phyloP scores from a whole-genome alignment of 805 yeast species.

The Yarrowia sp. region DNA sequence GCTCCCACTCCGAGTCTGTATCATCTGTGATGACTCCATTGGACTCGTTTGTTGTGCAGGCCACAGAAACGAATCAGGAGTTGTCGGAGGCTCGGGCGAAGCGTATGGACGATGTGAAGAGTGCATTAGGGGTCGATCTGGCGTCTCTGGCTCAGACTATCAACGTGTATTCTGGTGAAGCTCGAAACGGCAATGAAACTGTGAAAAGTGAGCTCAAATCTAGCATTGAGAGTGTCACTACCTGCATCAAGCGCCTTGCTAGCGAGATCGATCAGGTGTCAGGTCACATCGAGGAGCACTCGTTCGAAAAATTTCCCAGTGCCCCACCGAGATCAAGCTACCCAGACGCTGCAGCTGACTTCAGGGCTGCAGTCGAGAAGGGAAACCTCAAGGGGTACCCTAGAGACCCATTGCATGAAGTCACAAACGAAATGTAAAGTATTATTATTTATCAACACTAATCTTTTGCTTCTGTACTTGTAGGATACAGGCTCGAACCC shows the following conservation, averaged over 20 bases:
- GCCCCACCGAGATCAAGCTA: neutral
- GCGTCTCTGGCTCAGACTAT: neutral
- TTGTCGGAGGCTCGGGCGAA: neutral
- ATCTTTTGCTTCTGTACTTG: too few species aligned
- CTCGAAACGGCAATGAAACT: neutral
- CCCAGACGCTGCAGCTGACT: neutral
- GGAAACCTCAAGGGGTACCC: neutral
- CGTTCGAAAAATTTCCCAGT: neutral
- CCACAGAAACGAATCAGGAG: neutral
- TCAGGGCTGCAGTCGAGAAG: neutral
- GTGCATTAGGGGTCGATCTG: neutral
- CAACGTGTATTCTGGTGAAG: neutral
- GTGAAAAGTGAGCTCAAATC: neutral
- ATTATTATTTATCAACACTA: constrained; percentile 1
- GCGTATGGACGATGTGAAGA: neutral
- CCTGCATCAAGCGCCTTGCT: neutral
- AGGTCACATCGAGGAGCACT: neutral
- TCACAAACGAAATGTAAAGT: constrained; percentile 7
- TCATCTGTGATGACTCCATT: neutral
- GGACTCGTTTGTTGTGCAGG: constrained; percentile 17
- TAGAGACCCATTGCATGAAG: constrained; percentile 11
- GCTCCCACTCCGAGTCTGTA: neutral
- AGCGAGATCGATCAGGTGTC: neutral
- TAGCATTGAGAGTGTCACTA: neutral
- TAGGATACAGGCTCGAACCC: too few species aligned